These are phyloP conservation scores for Cyanophora paradoxa DNA, from an alignment of 78 protist species.

Conservation along the genomic window DNA sequence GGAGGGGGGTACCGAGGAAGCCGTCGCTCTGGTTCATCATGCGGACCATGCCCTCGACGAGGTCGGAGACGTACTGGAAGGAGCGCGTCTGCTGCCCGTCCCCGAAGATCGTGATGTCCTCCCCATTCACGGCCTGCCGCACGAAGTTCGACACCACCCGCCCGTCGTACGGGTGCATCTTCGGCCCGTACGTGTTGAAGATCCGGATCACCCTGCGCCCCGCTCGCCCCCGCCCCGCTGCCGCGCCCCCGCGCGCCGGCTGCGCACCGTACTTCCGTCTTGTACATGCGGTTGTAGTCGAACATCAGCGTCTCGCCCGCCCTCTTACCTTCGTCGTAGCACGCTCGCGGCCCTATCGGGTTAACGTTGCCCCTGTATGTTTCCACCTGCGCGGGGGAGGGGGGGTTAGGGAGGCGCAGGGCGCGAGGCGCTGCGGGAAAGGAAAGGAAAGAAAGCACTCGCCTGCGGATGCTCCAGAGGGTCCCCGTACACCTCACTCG, in stretches of 20 bases:
- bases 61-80: constrained; percentile 45
- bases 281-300: constrained; percentile 35
- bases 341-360: constrained; percentile 65
- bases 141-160: constrained; percentile 78
- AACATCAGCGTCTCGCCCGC: constrained; percentile 66
- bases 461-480: constrained; percentile 68
- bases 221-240: too few species aligned
- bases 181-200: constrained; percentile 84
- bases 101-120: constrained; percentile 70
- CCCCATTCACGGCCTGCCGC: constrained; percentile 54
- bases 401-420: constrained; percentile 28
- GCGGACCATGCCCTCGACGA: constrained; percentile 50
- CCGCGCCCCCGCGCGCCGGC: too few species aligned
- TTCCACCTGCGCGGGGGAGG: constrained; percentile 66
- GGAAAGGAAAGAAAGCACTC: constrained; percentile 64
- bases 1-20: too few species aligned
- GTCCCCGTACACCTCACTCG: constrained; percentile 73
- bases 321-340: constrained; percentile 91
- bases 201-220: constrained; percentile 76
- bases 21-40: constrained; percentile 49
- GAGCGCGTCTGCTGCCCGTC: constrained; percentile 69
- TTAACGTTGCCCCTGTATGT: constrained; percentile 67
- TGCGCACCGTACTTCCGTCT: neutral
- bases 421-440: too few species aligned
- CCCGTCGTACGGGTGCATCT: constrained; percentile 76